These are phyloP conservation scores for Furcasterigmium sp. DNA, from an alignment of 2,329 filamentous ascomycete genomes.

Conservation along the genomic window DNA sequence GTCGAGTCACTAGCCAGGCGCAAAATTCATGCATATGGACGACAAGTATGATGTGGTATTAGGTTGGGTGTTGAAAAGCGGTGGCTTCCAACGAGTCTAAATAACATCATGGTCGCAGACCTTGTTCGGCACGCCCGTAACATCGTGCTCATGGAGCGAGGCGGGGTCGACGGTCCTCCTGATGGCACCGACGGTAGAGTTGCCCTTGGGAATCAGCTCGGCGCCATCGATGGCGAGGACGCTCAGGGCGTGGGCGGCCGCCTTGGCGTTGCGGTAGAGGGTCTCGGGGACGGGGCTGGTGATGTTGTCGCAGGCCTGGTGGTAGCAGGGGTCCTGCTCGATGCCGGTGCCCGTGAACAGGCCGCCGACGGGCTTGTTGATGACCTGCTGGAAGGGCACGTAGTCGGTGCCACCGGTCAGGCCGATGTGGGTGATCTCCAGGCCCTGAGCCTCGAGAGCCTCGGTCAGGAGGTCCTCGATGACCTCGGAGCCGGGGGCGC, in stretches of 20 bases:
- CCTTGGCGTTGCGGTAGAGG: constrained; percentile 23
- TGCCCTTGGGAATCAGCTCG: constrained; percentile 13
- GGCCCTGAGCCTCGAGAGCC: constrained; percentile 23
- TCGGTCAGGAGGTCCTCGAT: constrained; percentile 27
- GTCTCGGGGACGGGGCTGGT: constrained; percentile 30
- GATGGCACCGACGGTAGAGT: not conserved
- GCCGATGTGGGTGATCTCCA: constrained; percentile 19
- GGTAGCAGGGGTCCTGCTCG: constrained; percentile 28
- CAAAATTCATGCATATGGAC: no score
- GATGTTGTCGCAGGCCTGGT: constrained; percentile 31
- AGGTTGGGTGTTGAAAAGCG: no score
- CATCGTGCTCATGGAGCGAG: not conserved
- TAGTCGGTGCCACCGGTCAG: constrained; percentile 52
- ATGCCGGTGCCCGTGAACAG: constrained; percentile 56
- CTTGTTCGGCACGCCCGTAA: not conserved
- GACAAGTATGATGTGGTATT: no score
- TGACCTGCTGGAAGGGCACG: constrained; percentile 50
- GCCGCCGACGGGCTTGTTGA: constrained; percentile 47
- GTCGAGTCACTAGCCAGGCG: no score
- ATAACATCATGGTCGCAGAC: constrained; percentile 3
- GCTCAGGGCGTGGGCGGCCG: constrained; percentile 7
- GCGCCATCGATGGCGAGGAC: constrained; percentile 6
- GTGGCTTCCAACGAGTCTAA: no score
- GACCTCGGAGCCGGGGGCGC: constrained; percentile 23
- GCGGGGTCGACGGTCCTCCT: not conserved